Evolutionary conservation across 148 eudicot species (phyloP).

Genomic region (Chenopodium suecicum): DNA sequence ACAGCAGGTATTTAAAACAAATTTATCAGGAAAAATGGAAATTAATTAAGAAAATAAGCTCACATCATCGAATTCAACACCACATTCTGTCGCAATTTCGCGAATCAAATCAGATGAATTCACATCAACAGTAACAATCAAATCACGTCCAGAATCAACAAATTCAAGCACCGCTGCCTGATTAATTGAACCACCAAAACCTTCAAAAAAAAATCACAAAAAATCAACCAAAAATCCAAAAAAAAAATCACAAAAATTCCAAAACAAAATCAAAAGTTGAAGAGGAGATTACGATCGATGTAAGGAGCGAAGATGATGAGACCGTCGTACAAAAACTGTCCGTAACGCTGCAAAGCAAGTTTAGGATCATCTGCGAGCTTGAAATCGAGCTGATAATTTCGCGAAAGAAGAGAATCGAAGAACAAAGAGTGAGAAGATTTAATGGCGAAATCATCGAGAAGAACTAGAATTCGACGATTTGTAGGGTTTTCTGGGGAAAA

Average conservation of each 20-base stretch:
- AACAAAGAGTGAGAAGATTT: constrained; percentile 50
- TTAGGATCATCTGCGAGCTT: constrained; percentile 53
- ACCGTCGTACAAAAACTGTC: constrained; percentile 53
- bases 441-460: constrained; percentile 51
- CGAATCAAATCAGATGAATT: constrained; percentile 69
- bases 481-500: constrained; percentile 47
- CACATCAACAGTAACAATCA: constrained; percentile 67
- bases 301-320: constrained; percentile 52
- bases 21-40: background rate
- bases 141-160: constrained; percentile 73
- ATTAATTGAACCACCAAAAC: constrained; percentile 57
- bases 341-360: constrained; percentile 42
- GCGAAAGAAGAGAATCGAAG: constrained; percentile 42
- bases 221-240: constrained; percentile 5
- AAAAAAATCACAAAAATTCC: constrained; percentile 7
- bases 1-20: background rate
- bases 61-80: constrained; percentile 78
- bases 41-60: background rate
- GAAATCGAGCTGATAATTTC: constrained; percentile 59
- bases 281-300: constrained; percentile 33
- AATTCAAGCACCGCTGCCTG: constrained; percentile 57
- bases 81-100: constrained; percentile 67
- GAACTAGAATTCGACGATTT: constrained; percentile 43
- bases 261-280: background rate
- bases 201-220: constrained; percentile 23